These are phyloP conservation scores for Botrytis porri DNA, from an alignment of 2,329 filamentous ascomycete species.

Conservation along the genomic window DNA sequence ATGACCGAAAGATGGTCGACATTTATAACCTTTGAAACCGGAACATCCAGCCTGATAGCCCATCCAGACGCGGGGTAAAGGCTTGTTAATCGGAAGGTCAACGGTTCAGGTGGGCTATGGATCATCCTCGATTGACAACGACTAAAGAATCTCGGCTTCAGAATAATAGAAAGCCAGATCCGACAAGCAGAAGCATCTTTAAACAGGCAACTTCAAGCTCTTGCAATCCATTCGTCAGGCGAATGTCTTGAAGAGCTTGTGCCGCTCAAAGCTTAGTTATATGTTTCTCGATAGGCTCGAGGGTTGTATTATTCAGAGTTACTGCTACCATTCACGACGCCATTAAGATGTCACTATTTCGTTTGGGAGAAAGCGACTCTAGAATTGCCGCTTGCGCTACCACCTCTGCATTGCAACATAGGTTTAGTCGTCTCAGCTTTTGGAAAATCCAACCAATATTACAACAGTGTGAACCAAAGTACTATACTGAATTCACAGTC, in stretches of 20 bases:
- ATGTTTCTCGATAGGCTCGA: neutral
- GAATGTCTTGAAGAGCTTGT: neutral
- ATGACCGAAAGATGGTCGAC: too few species aligned
- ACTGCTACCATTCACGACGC: neutral
- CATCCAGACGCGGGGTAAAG: too few species aligned
- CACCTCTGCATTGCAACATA: neutral
- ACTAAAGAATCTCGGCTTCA: neutral
- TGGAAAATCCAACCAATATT: rapidly evolving
- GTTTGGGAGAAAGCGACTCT: neutral
- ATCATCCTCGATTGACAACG: too few species aligned
- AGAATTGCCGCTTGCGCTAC: neutral
- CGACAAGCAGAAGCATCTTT: neutral
- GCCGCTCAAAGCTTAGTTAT: neutral
- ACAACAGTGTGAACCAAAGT: neutral
- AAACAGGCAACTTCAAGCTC: neutral
- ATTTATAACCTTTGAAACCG: too few species aligned
- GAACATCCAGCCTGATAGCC: too few species aligned
- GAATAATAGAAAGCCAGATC: neutral
- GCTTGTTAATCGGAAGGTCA: too few species aligned
- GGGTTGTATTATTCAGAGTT: neutral
- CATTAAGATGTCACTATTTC: rapidly evolving
- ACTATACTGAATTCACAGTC: neutral
- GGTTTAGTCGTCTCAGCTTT: neutral
- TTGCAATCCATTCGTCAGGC: neutral
- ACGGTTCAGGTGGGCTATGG: too few species aligned